These are phyloP conservation scores for Physcomitrium patens DNA, from an alignment of 225 moss, liverwort and hornwort genomes.

Conservation along the genomic window DNA sequence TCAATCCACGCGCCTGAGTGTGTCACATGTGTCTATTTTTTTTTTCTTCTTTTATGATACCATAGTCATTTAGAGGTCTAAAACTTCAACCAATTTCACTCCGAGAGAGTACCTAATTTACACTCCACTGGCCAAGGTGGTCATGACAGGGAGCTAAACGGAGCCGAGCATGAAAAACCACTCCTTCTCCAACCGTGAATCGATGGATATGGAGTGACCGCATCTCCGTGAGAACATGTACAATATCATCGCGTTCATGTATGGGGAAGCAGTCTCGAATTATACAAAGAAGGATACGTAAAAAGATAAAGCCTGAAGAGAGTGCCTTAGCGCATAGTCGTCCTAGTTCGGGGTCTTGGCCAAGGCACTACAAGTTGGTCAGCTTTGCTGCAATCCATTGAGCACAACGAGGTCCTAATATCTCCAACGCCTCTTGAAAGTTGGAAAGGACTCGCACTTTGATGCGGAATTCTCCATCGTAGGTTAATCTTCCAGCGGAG, in stretches of 20 bases:
- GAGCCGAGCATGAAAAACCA: not conserved
- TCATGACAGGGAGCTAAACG: not conserved
- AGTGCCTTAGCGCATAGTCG: too few relatives aligned
- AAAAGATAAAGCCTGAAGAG: too few relatives aligned
- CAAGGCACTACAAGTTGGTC: not conserved
- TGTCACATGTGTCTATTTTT: not conserved
- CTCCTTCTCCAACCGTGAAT: not conserved
- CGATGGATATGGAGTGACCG: not conserved
- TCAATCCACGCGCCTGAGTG: too few relatives aligned
- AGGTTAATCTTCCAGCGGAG: too few relatives aligned
- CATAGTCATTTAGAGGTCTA: not conserved
- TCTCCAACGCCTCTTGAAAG: too few relatives aligned
- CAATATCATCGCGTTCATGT: not conserved
- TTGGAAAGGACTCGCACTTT: too few relatives aligned
- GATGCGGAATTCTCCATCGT: too few relatives aligned
- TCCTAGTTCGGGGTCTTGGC: not conserved
- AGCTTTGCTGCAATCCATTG: too few relatives aligned
- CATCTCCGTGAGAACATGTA: not conserved
- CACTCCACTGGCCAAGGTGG: not conserved
- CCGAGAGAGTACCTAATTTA: not conserved
- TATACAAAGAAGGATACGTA: not conserved
- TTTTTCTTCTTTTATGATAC: not conserved
- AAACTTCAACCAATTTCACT: constrained; percentile 19
- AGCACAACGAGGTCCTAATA: too few relatives aligned
- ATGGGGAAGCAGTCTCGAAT: not conserved